Evolutionary conservation across 192 early-diverging fungal genomes (phyloP).

Genomic region (Chytriomyces hyalinus): DNA sequence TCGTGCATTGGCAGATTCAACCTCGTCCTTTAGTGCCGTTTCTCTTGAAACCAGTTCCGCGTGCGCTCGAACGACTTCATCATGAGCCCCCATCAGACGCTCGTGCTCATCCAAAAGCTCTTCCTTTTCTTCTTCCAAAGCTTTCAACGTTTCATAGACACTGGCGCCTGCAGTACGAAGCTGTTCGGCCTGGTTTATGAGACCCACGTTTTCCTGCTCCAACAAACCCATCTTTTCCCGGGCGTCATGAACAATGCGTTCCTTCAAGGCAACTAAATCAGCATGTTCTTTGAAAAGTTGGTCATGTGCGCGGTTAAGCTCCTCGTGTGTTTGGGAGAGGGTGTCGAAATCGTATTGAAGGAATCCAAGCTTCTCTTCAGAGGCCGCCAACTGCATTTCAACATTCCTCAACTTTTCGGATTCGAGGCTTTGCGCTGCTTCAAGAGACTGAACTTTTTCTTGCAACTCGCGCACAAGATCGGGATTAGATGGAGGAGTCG

Average conservation of each 20-base stretch:
- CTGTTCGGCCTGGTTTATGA: background rate
- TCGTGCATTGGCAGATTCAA: too few relatives aligned
- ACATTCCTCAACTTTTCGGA: too few relatives aligned
- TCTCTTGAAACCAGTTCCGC: background rate
- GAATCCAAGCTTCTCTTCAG: slow-evolving; percentile 1
- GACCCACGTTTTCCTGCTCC: background rate
- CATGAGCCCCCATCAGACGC: background rate
- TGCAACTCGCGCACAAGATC: background rate
- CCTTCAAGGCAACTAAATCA: background rate
- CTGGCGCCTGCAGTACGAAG: background rate
- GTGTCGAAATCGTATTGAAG: slow-evolving; percentile 19
- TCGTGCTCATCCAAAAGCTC: slow-evolving; percentile 18
- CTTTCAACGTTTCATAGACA: background rate
- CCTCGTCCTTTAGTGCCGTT: too few relatives aligned
- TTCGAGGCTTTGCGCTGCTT: too few relatives aligned
- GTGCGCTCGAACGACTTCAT: background rate
- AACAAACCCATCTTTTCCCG: background rate
- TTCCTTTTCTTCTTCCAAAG: background rate
- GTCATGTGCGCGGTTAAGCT: background rate
- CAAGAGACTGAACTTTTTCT: background rate
- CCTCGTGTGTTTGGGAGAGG: background rate
- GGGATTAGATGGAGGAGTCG: too few relatives aligned
- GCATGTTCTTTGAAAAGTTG: background rate
- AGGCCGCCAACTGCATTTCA: background rate
- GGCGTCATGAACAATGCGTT: background rate